Evolutionary conservation across 1,139 yeast genomes (phyloP).

Genomic region (Zhuliangozyma blackwelliae): DNA sequence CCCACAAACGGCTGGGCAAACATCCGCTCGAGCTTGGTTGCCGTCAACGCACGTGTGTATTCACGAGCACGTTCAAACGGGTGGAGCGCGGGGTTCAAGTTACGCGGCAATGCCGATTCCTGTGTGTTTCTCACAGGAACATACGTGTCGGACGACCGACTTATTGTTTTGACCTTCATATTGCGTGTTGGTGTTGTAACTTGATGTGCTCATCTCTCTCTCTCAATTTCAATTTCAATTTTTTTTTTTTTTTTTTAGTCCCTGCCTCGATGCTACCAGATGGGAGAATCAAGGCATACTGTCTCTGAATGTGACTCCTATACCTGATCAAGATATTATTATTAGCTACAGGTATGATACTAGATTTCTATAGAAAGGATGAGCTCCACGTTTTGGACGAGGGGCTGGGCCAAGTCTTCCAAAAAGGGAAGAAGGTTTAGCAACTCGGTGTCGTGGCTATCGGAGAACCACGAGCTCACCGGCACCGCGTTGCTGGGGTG

Average conservation of each 20-base stretch:
- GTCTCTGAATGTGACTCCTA: too few species aligned
- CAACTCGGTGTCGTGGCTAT: conserved; percentile 93
- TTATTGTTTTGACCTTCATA: conserved; percentile 86
- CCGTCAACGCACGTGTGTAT: conserved; percentile 89
- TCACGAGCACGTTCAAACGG: conserved; percentile 97
- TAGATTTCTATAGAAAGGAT: too few species aligned
- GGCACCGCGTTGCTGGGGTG: conserved; percentile 99
- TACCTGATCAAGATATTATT: too few species aligned
- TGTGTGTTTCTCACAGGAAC: conserved; percentile 91
- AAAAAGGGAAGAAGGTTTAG: conserved; percentile 86
- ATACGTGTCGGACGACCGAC: conserved; percentile 85
- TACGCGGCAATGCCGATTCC: conserved; percentile 82
- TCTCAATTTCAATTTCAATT: too few species aligned
- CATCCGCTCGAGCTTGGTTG: conserved; percentile 92
- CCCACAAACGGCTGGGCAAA: conserved; percentile 98
- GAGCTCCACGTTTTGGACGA: conserved; percentile 72
- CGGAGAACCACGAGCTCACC: conserved; percentile 98
- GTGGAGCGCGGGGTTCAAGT: conserved; percentile 89
- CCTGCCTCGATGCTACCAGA: background rate
- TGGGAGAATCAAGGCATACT: too few species aligned
- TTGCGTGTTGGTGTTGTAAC: conserved; percentile 1
- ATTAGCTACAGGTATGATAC: too few species aligned
- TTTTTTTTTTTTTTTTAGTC: background rate
- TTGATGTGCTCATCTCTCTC: too few species aligned
- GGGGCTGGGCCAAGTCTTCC: conserved; percentile 67